These are phyloP conservation scores for Kodamaea kaohsiungensis DNA, from an alignment of 805 yeast species.

Conservation along the genomic window DNA sequence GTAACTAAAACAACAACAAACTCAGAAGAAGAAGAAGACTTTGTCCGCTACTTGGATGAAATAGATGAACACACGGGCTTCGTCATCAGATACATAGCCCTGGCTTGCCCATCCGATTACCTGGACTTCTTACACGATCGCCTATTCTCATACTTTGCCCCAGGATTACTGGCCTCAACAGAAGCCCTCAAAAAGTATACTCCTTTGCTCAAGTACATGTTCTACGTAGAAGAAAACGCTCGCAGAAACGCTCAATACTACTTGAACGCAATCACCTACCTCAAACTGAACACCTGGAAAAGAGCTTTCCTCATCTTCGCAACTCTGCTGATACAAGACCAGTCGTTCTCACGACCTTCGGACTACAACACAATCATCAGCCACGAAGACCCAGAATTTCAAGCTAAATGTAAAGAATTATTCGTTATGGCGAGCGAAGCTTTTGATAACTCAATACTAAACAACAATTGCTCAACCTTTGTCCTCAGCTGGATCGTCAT, in stretches of 20 bases:
- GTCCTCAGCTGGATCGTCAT: conserved; percentile 35
- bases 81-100: conserved; percentile 35
- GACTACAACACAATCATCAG: conserved; percentile 31
- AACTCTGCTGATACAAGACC: conserved; percentile 33
- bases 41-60: conserved; percentile 19
- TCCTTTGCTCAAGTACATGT: conserved; percentile 35
- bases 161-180: conserved; percentile 18
- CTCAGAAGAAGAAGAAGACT: conserved; percentile 8
- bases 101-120: conserved; percentile 37
- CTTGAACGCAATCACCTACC: conserved; percentile 24
- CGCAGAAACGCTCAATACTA: conserved; percentile 22
- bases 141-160: conserved; percentile 22
- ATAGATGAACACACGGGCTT: conserved; percentile 36
- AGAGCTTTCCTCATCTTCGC: conserved; percentile 35
- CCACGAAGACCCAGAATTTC: conserved; percentile 21
- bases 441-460: conserved; percentile 27
- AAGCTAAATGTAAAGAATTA: conserved; percentile 25
- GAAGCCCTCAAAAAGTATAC: conserved; percentile 31
- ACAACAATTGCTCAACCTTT: conserved; percentile 19
- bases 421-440: conserved; percentile 33
- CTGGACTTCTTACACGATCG: conserved; percentile 25
- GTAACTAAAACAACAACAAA: conserved; percentile 1
- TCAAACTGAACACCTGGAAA: conserved; percentile 38
- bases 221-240: conserved; percentile 28
- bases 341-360: conserved; percentile 36